Evolutionary conservation across 2,329 filamentous ascomycete species (phyloP), one percentile per base, ranked within the genome.

Genomic region (Onygenales sp.): DNA sequence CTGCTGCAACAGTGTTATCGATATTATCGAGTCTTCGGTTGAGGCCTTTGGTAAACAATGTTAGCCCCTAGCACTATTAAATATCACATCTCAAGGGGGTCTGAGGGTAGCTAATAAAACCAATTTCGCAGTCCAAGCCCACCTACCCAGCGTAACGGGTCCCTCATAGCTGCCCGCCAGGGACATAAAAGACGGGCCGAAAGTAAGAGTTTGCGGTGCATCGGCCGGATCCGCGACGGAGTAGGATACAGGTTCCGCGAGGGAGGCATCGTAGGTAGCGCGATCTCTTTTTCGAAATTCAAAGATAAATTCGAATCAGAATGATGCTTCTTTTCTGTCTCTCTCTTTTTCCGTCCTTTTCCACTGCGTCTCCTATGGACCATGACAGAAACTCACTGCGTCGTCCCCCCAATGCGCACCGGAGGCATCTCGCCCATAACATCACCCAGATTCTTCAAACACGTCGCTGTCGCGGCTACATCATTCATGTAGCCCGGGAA

Each of bases 331-430:
- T 14, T 14, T 14, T 14, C 14, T 14, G 14, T 14, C 4, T 27
- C 21, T 5, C 21, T 27, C 21, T 27, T 27, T 27, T 3, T 5
- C 14, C 14, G 21, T 5, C 3, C 21, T 27, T 3, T 27, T 27
- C 21, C 21, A 27, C 21, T 3, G 21, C 3, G 4, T 27, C 21
- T 27, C 21, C 21, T 3, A 4, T 27, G 21, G 4, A 3, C 3
- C 21, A 27, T 27, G 21, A 58, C 61, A 6, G 21, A 33, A 32
- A 53, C 66, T 52, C 55, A 73, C 68, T 81, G 77, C 0, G 78
- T 81, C 0, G 79, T 82, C 2, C 79, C 79, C n/a, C 79, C 79
- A 52, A 82, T 80, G 49, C 79, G 69, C 45, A 81, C 71, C 0
- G 77, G 78, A 6, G 78, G 77, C 74, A 74, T 78, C 9, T 65